These are phyloP conservation scores for Cenchrus purpureus DNA, from an alignment of 176 grass and related monocot species.

Conservation along the genomic window DNA sequence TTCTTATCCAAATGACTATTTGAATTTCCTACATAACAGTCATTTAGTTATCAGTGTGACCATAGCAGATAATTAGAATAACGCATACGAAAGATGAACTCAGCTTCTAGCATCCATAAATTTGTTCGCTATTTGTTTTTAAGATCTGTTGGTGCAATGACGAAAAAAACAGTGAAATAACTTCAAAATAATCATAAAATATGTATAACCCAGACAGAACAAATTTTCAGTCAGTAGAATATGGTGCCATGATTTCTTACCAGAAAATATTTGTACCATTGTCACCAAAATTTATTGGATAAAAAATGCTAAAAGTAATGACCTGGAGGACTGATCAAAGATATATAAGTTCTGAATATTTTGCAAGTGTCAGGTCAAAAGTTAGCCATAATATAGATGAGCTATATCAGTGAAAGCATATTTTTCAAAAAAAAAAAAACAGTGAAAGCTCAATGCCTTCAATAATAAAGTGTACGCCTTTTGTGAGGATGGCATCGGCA, in stretches of 20 bases:
- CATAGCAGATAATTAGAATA: neutral
- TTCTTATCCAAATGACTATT: constrained; percentile 39
- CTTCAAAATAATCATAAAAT: constrained; percentile 7
- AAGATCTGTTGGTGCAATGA: neutral
- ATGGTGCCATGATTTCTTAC: constrained; percentile 18
- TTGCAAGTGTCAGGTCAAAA: neutral
- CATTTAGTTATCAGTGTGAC: constrained; percentile 19
- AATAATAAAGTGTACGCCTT: neutral
- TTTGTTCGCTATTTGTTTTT: neutral
- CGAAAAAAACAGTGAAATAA: neutral
- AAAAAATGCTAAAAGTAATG: constrained; percentile 11
- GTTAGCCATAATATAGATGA: constrained; percentile 2
- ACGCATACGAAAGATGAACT: neutral
- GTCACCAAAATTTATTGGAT: neutral
- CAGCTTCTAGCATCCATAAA: neutral
- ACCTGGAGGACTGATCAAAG: neutral
- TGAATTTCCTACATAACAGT: constrained; percentile 37
- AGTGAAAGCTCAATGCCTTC: neutral
- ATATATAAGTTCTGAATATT: constrained; percentile 8
- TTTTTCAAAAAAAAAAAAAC: no score
- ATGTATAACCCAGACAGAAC: neutral
- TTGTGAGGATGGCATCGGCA: constrained; percentile 16
- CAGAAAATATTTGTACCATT: neutral
- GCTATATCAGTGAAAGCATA: neutral
- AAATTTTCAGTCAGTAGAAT: neutral